Evolutionary conservation across 192 early-diverging fungal genomes (phyloP).

Genomic region (Coemansia erecta): DNA sequence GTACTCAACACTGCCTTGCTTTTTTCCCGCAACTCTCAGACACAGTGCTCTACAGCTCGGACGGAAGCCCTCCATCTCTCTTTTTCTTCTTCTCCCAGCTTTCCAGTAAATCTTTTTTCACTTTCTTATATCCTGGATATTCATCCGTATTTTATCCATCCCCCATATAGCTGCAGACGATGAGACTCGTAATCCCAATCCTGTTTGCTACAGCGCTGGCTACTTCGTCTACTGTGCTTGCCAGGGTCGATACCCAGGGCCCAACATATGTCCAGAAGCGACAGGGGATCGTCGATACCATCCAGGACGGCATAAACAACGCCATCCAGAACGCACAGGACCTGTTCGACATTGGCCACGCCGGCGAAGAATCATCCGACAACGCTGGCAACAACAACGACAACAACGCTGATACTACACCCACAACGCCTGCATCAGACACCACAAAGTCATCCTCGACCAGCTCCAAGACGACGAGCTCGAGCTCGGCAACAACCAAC

Average conservation of each 20-base stretch:
- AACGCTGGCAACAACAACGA: background rate
- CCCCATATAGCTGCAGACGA: slow-evolving; percentile 3
- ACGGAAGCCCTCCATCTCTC: background rate
- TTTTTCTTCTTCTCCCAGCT: no score
- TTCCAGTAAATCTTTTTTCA: no score
- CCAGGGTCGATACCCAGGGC: background rate
- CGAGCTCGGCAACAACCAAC: background rate
- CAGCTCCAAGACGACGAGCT: background rate
- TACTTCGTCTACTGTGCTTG: slow-evolving; percentile 3
- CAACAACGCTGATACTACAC: background rate
- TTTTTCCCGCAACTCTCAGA: background rate
- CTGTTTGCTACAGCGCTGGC: slow-evolving; percentile 17
- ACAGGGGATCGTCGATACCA: slow-evolving; percentile 2
- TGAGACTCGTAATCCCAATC: slow-evolving; percentile 1
- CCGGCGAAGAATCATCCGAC: background rate
- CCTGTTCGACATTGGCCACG: slow-evolving; percentile 10
- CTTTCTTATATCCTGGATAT: no score
- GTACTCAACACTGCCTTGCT: no score
- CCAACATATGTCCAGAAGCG: slow-evolving; percentile 4
- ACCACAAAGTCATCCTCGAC: background rate
- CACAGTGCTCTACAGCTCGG: background rate
- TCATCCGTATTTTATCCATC: slow-evolving; percentile 4
- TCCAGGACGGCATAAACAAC: background rate
- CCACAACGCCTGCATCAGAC: background rate
- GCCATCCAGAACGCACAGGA: slow-evolving; percentile 3